These are phyloP conservation scores for Viola odorata DNA, from an alignment of 345 rosid species.

Conservation along the genomic window DNA sequence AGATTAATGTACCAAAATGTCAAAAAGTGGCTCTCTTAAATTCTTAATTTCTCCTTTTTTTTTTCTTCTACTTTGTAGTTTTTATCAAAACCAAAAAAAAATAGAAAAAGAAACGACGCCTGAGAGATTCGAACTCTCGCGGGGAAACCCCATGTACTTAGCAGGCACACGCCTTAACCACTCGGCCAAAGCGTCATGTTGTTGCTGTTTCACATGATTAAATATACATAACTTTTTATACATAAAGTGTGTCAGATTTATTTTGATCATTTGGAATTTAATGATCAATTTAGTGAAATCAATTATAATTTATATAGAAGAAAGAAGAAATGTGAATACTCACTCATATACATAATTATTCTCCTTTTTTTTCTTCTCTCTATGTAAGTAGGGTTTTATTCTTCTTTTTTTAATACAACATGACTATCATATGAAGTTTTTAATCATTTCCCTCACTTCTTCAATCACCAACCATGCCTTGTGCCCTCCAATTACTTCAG, in stretches of 20 bases:
- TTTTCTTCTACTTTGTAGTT: not conserved
- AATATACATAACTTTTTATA: too few relatives aligned
- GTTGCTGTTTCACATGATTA: not conserved
- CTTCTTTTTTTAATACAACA: not conserved
- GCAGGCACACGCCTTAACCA: constrained; percentile 95
- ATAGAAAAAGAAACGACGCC: constrained; percentile 35
- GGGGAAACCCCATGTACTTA: constrained; percentile 79
- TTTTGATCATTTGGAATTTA: not conserved
- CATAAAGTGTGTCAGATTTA: too few relatives aligned
- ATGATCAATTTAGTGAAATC: too few relatives aligned
- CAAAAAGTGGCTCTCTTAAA: too few relatives aligned
- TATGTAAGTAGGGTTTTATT: too few relatives aligned
- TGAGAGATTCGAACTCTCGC: constrained; percentile 78
- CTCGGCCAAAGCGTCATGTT: constrained; percentile 71
- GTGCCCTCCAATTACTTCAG: constrained; percentile 90
- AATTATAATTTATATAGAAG: too few relatives aligned
- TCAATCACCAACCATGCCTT: constrained; percentile 92
- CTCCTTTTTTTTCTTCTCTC: too few relatives aligned
- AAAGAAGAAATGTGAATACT: too few relatives aligned
- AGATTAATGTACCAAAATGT: too few relatives aligned
- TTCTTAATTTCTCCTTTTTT: not conserved
- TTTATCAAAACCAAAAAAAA: too few relatives aligned
- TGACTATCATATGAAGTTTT: constrained; percentile 41
- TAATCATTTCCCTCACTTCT: constrained; percentile 73
- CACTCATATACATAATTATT: too few relatives aligned